Conservation (phyloP, 2,329 filamentous ascomycete species). For the Pseudogymnoascus sp. region DNA sequence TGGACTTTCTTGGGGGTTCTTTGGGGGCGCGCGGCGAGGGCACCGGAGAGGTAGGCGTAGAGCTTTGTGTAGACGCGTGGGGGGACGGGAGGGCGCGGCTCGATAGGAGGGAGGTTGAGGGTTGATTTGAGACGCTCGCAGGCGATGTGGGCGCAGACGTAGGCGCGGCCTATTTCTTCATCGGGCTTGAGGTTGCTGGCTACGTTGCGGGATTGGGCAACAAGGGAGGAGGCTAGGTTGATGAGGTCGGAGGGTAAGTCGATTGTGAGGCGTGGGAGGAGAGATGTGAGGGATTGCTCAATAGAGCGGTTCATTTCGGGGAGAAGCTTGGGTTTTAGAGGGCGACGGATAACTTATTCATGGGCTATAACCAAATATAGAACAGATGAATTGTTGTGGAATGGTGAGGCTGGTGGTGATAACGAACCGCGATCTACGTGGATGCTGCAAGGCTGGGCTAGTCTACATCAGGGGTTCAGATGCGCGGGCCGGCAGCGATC, state of each 20-base stretch:
- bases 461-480: not conserved
- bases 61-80: conserved; percentile 78
- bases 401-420: conserved; percentile 7
- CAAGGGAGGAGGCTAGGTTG: conserved; percentile 62
- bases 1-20: conserved; percentile 23
- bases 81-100: conserved; percentile 67
- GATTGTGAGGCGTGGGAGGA: conserved; percentile 65
- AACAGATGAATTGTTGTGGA: not conserved
- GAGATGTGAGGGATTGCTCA: conserved; percentile 63
- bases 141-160: conserved; percentile 81
- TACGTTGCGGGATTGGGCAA: conserved; percentile 72
- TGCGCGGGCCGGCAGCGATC: not conserved
- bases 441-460: not conserved
- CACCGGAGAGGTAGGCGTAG: conserved; percentile 69
- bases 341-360: not conserved
- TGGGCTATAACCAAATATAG: not conserved
- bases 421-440: not conserved
- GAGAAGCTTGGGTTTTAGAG: not conserved
- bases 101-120: conserved; percentile 69
- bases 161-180: conserved; percentile 78
- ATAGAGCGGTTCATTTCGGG: conserved; percentile 62
- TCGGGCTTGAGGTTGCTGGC: conserved; percentile 73
- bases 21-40: conserved; percentile 43
- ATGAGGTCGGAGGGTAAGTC: conserved; percentile 62
- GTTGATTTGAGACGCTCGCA: conserved; percentile 74